Base-by-base conservation (phyloP, 345 rosid species). In the Sonneratia alba region DNA sequence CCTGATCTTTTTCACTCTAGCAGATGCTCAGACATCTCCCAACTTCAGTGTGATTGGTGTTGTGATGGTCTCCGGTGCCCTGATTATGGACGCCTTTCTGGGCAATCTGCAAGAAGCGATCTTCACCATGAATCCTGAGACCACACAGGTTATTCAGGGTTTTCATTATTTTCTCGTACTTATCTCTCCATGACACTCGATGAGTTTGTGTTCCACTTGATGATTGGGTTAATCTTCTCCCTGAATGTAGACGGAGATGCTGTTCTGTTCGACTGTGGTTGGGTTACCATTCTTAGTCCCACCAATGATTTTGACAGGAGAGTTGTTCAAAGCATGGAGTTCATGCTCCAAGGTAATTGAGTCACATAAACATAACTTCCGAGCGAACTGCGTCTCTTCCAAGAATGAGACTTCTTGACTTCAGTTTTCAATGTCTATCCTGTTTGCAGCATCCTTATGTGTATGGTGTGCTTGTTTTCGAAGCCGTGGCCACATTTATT, bases 291-390 rank as follows among this genome's bases (percentile, higher is more conserved):
- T 91, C 79, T 77, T 94, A 82, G 77, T 91, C 56, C 95, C 93
- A 3, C 98, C 98, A 38, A 94, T 94, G 98, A 77, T 94, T 65
- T 77, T 94, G 62, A 94, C 97, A 21, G 98, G 97, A 36, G 98
- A 94, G 83, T 73, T 94, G 72, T 87, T 91, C 71, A 87, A 70
- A 71, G 98, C 98, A 53, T 94, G 97, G 98, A 88, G 72, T 81
- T 89, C 98, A 13, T 94, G 98, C 69, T 83, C 89, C 48, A 89
- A 94, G 87, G 98, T 91, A 85, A 76, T 36, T 19, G 59, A 16
- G 22, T 18, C 59, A 6, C 22, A 1, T 36, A 19, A 4, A 53
- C 59, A 53, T 18, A 18, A 18, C 19, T 53, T 53, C 19, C 59
- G 19, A 53, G 22, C 3, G 3, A 15, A 48, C 15, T 16, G 16